Conservation (phyloP, 345 rosid species). For the Salix viminalis region DNA sequence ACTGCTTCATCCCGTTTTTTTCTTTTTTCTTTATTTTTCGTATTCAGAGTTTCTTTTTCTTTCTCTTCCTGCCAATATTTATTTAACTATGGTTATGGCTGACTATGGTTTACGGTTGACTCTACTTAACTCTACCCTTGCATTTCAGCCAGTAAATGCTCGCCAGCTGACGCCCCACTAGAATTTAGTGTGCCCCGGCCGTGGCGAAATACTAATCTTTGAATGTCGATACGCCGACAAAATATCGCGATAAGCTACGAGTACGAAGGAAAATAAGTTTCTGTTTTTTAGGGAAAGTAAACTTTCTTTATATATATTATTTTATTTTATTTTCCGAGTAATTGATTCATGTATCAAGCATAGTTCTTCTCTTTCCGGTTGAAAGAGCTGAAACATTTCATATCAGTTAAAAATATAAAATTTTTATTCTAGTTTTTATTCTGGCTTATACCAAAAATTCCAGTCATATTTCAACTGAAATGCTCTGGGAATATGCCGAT, state of each 20-base stretch:
- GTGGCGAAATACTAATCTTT: neutral
- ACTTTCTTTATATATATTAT: too few relatives aligned
- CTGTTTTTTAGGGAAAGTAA: neutral
- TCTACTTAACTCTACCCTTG: neutral
- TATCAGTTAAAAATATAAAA: too few relatives aligned
- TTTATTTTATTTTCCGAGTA: too few relatives aligned
- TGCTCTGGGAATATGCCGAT: fast-evolving
- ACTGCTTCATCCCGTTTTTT: conserved; percentile 16
- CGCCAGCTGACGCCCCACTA: conserved; percentile 28
- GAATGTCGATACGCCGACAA: conserved; percentile 45
- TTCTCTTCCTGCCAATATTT: neutral
- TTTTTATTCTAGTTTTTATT: too few relatives aligned
- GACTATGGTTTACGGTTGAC: conserved; percentile 17
- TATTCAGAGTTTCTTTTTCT: neutral
- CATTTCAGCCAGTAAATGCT: conserved; percentile 28
- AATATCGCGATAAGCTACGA: conserved; percentile 33
- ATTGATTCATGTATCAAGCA: too few relatives aligned
- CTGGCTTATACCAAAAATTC: too few relatives aligned
- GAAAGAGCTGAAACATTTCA: fast-evolving
- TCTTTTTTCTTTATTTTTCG: too few relatives aligned
- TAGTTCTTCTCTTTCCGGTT: too few relatives aligned
- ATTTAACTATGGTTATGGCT: conserved; percentile 22
- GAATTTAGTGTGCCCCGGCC: neutral
- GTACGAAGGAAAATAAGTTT: neutral
- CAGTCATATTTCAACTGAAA: fast-evolving